Conservation (phyloP, 495 filamentous ascomycete species). For the Hyaloscypha finlandica region DNA sequence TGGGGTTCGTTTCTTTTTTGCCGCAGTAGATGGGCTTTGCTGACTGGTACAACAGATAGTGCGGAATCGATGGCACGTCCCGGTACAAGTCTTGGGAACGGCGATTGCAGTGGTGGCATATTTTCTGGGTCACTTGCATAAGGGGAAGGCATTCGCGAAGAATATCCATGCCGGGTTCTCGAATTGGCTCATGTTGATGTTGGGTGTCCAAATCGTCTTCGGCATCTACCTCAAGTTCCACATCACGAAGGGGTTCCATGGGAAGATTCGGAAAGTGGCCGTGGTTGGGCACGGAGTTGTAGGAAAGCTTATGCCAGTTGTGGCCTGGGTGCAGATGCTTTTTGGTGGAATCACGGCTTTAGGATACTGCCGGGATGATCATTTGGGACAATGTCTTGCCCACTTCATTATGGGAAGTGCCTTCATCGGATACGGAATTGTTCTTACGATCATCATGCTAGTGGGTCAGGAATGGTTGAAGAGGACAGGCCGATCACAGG, state of each 20-base stretch:
- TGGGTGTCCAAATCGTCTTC: slow-evolving; percentile 73
- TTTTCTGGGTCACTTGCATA: slow-evolving; percentile 88
- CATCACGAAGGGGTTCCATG: slow-evolving; percentile 79
- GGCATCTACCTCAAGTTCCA: slow-evolving; percentile 91
- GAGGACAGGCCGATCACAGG: slow-evolving; percentile 84
- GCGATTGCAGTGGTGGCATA: slow-evolving; percentile 79
- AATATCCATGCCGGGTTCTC: slow-evolving; percentile 87
- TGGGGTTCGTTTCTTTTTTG: slow-evolving; percentile 59
- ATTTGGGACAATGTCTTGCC: slow-evolving; percentile 89
- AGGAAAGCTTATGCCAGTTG: slow-evolving; percentile 84
- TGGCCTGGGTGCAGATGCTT: slow-evolving; percentile 92
- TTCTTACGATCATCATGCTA: slow-evolving; percentile 82
- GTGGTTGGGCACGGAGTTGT: slow-evolving; percentile 76
- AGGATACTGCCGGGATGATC: slow-evolving; percentile 93
- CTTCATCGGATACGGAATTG: slow-evolving; percentile 91
- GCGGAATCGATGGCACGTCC: slow-evolving; percentile 92
- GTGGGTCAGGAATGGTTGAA: slow-evolving; percentile 88
- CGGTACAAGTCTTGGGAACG: slow-evolving; percentile 75
- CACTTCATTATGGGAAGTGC: slow-evolving; percentile 99
- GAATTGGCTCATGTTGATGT: slow-evolving; percentile 73
- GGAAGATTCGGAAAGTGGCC: slow-evolving; percentile 68
- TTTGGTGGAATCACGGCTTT: slow-evolving; percentile 93
- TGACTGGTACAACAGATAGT: slow-evolving; percentile 61
- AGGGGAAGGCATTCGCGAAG: slow-evolving; percentile 80
- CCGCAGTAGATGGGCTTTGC: background rate